These are phyloP conservation scores for Raddia guianensis DNA, from an alignment of 176 grass and related monocot species.

Conservation along the genomic window DNA sequence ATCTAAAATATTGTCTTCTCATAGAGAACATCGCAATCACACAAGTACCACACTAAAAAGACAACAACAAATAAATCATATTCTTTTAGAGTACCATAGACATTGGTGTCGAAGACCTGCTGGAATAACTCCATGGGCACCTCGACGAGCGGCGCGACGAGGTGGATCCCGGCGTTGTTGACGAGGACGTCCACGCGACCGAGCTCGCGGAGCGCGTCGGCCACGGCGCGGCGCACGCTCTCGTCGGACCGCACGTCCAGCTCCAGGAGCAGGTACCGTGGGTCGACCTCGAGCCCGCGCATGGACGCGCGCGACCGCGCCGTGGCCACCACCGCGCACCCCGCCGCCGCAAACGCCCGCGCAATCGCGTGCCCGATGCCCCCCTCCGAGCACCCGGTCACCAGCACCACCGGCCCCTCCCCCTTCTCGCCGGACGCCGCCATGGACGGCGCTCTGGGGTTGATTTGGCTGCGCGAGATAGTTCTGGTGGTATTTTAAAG, in stretches of 20 bases:
- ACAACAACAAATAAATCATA: neutral
- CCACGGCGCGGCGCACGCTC: slow-evolving; percentile 50
- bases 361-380: slow-evolving; percentile 82
- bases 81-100: slow-evolving; percentile 55
- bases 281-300: slow-evolving; percentile 55
- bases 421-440: neutral
- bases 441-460: slow-evolving; percentile 16
- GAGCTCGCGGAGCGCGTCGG: slow-evolving; percentile 44
- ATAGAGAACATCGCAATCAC: slow-evolving; percentile 13
- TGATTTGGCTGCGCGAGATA: no score
- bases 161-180: slow-evolving; percentile 90
- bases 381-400: slow-evolving; percentile 88
- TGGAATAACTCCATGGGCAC: slow-evolving; percentile 70
- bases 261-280: slow-evolving; percentile 57
- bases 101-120: slow-evolving; percentile 79
- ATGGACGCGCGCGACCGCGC: slow-evolving; percentile 75
- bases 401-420: slow-evolving; percentile 56
- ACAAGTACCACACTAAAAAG: neutral
- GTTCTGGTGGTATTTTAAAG: no score
- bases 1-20: slow-evolving; percentile 29
- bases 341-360: slow-evolving; percentile 58
- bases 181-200: slow-evolving; percentile 86
- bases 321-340: slow-evolving; percentile 79
- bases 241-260: slow-evolving; percentile 76
- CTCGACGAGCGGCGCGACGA: slow-evolving; percentile 86